A percentile compares a stretch with the other conserved stretches of the same genome.
phyloP scores from a whole-genome alignment of 495 filamentous ascomycete species.

The Penicillium coffeae region DNA sequence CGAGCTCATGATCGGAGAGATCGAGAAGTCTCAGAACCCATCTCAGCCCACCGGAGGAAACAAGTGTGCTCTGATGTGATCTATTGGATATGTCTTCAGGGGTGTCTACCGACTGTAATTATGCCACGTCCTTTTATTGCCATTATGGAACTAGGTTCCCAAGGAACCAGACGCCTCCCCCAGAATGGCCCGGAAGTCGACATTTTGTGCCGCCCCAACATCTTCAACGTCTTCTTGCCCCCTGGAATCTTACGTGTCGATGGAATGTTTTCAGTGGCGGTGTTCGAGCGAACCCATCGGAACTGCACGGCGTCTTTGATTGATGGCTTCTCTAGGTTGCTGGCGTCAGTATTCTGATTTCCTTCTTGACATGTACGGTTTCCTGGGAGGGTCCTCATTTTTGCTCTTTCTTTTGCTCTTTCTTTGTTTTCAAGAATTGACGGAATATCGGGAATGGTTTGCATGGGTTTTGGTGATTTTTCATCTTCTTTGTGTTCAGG shows the following conservation, averaged over 20 bases:
- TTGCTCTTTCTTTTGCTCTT: constrained; percentile 8
- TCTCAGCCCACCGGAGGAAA: constrained; percentile 70
- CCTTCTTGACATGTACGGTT: too few species aligned
- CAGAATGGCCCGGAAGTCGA: too few species aligned
- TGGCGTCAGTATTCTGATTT: too few species aligned
- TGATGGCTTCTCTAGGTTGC: too few species aligned
- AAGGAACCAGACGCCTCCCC: too few species aligned
- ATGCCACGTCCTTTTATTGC: background rate
- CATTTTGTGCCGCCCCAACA: too few species aligned
- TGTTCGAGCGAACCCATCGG: too few species aligned
- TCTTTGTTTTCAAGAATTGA: constrained; percentile 6
- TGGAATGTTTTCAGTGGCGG: too few species aligned
- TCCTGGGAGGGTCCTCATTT: too few species aligned
- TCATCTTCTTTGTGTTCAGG: constrained; percentile 6
- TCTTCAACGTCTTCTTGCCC: too few species aligned
- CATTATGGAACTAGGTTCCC: background rate
- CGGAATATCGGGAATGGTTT: constrained; percentile 11
- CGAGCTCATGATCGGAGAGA: constrained; percentile 88
- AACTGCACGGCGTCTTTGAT: too few species aligned
- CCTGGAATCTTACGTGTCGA: too few species aligned
- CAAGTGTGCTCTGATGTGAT: constrained; percentile 83
- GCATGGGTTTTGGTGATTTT: constrained; percentile 12
- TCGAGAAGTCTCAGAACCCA: constrained; percentile 93
- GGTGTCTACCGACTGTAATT: background rate
- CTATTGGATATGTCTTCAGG: background rate